phyloP scores from a whole-genome alignment of 202 grass and related monocot species.

The Zoysia matrella region DNA sequence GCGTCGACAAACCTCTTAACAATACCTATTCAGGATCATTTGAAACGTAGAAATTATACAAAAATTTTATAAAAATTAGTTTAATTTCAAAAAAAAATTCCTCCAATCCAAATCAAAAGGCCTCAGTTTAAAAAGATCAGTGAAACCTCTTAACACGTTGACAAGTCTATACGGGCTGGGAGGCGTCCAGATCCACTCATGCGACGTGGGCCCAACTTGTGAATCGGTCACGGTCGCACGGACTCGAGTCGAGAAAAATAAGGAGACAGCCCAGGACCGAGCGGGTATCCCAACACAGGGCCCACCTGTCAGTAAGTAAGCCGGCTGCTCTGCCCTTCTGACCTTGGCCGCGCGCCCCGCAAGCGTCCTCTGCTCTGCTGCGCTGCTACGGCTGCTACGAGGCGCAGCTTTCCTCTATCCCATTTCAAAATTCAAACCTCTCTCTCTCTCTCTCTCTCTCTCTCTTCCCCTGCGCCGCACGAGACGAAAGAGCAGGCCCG shows the following conservation, averaged over 20 bases:
- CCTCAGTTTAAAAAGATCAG: too few species aligned
- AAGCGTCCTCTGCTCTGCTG: neutral
- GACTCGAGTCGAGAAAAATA: neutral
- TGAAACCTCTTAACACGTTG: too few species aligned
- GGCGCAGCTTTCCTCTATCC: neutral
- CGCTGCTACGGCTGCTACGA: constrained; percentile 35
- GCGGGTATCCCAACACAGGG: neutral
- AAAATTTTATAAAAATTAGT: too few species aligned
- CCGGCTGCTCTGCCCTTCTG: neutral
- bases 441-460: neutral
- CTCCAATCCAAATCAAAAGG: too few species aligned
- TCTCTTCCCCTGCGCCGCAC: neutral
- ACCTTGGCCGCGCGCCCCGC: neutral
- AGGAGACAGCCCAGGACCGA: neutral
- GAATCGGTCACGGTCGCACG: neutral
- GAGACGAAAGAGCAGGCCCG: neutral
- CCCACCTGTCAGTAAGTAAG: constrained; percentile 18
- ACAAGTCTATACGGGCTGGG: too few species aligned
- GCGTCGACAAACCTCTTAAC: too few species aligned
- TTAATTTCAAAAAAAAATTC: too few species aligned
- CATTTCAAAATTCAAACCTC: constrained; percentile 50
- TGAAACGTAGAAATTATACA: too few species aligned
- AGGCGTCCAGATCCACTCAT: too few species aligned
- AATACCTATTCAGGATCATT: too few species aligned
- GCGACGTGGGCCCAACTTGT: neutral